Conservation (phyloP, 2,329 filamentous ascomycete genomes). For the Hansfordia pulvinata region DNA sequence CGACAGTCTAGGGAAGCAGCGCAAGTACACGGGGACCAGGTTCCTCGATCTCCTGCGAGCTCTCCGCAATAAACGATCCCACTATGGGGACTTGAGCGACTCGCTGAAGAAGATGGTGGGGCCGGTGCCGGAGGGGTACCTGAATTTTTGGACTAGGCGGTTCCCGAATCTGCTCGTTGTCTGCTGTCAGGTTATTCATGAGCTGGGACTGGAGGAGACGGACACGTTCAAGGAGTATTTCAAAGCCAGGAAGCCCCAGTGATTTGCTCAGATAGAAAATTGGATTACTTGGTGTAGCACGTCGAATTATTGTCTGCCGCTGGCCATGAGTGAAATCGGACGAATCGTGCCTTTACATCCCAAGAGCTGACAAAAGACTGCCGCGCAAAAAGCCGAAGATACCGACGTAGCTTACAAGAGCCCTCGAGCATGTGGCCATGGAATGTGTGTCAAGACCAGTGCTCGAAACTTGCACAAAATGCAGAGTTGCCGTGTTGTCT, state of each 20-base stretch:
- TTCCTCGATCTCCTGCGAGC: constrained; percentile 81
- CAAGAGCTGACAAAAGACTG: too few relatives aligned
- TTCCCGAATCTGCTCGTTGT: constrained; percentile 70
- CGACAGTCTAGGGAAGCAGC: constrained; percentile 81
- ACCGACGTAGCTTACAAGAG: too few relatives aligned
- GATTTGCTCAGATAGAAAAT: too few relatives aligned
- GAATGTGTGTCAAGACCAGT: too few relatives aligned
- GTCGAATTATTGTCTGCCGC: too few relatives aligned
- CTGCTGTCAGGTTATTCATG: constrained; percentile 63
- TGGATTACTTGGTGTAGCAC: too few relatives aligned
- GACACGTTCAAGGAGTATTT: constrained; percentile 63
- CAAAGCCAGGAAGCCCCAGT: constrained; percentile 16
- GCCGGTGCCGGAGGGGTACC: constrained; percentile 63
- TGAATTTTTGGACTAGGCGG: constrained; percentile 67
- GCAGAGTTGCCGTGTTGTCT: too few relatives aligned
- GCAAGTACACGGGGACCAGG: constrained; percentile 78
- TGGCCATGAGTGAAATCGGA: too few relatives aligned
- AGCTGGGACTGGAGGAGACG: constrained; percentile 47
- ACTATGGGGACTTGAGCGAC: constrained; percentile 92
- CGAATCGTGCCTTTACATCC: too few relatives aligned
- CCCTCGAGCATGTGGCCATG: too few relatives aligned
- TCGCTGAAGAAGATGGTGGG: constrained; percentile 59
- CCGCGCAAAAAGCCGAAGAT: too few relatives aligned
- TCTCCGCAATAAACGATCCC: constrained; percentile 89
- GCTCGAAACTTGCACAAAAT: too few relatives aligned